phyloP scores from a whole-genome alignment of 2,329 filamentous ascomycete species.

The Helotiales sp. region DNA sequence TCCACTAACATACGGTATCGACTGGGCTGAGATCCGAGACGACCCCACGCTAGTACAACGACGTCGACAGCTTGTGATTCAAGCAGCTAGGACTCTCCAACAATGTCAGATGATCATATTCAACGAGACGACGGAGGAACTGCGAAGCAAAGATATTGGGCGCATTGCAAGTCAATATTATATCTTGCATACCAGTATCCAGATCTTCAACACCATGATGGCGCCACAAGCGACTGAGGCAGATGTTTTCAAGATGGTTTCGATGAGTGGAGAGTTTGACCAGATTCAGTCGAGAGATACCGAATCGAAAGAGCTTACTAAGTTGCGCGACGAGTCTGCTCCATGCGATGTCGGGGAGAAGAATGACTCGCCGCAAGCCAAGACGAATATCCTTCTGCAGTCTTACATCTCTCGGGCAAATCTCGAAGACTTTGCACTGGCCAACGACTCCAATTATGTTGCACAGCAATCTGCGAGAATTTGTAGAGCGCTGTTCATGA shows the following conservation, averaged over 20 bases:
- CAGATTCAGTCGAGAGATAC: conserved; percentile 91
- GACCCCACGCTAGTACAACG: conserved; percentile 87
- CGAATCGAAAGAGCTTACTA: conserved; percentile 83
- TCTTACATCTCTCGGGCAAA: conserved; percentile 87
- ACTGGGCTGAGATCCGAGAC: conserved; percentile 83
- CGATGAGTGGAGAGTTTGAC: conserved; percentile 96
- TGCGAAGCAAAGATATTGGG: conserved; percentile 91
- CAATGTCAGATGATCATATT: conserved; percentile 99
- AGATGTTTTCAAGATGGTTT: conserved; percentile 93
- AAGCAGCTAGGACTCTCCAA: conserved; percentile 84
- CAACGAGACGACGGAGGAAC: conserved; percentile 90
- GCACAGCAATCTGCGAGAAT: conserved; percentile 95
- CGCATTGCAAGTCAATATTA: conserved; percentile 98
- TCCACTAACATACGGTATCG: conserved; percentile 89
- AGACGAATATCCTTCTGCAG: conserved; percentile 94
- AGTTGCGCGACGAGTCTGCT: conserved; percentile 66
- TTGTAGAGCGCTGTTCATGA: conserved; percentile 94
- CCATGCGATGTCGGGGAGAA: conserved; percentile 79
- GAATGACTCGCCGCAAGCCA: conserved; percentile 73
- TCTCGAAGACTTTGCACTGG: conserved; percentile 89
- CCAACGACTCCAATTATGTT: conserved; percentile 91
- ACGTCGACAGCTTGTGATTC: conserved; percentile 80
- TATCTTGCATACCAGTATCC: conserved; percentile 87
- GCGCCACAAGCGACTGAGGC: conserved; percentile 80
- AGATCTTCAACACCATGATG: conserved; percentile 98